These are phyloP conservation scores for Pseudogymnoascus sp. DNA, from an alignment of 2,329 filamentous ascomycete species.

Conservation along the genomic window DNA sequence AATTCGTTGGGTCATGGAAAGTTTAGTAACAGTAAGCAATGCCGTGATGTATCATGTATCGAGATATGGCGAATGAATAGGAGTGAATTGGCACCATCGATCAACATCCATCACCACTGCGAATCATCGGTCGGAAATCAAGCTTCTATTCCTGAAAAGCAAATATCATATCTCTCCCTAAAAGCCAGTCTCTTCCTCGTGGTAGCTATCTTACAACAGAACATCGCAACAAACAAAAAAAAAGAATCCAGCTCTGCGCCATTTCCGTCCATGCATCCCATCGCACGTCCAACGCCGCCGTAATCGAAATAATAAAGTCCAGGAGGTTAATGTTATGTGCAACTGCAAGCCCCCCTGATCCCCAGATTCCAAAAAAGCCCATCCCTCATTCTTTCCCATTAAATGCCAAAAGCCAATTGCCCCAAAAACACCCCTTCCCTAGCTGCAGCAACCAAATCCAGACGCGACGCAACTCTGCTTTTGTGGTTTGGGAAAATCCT, in stretches of 20 bases:
- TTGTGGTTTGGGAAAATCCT: constrained; percentile 7
- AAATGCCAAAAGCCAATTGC: constrained; percentile 3
- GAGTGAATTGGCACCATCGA: background rate
- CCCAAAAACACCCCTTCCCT: constrained; percentile 4
- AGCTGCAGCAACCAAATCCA: constrained; percentile 7
- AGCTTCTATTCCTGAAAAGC: constrained; percentile 9
- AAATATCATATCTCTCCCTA: constrained; percentile 1
- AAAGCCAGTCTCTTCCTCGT: constrained; percentile 4
- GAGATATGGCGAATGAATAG: background rate
- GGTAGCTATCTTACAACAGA: constrained; percentile 4
- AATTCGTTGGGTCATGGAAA: background rate
- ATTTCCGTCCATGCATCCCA: constrained; percentile 8
- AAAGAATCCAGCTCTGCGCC: constrained; percentile 3
- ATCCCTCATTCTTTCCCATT: background rate
- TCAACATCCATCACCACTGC: background rate
- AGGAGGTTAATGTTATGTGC: constrained; percentile 7
- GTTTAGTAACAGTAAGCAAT: background rate
- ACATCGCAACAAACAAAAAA: background rate
- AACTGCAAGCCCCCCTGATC: background rate
- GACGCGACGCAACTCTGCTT: background rate
- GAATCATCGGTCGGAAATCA: background rate
- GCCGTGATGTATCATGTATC: background rate
- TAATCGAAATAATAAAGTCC: background rate
- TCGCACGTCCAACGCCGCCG: constrained; percentile 7
- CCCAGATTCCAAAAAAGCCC: background rate